Conservation (phyloP, 106 monocot species). For the Chionographis japonica region DNA sequence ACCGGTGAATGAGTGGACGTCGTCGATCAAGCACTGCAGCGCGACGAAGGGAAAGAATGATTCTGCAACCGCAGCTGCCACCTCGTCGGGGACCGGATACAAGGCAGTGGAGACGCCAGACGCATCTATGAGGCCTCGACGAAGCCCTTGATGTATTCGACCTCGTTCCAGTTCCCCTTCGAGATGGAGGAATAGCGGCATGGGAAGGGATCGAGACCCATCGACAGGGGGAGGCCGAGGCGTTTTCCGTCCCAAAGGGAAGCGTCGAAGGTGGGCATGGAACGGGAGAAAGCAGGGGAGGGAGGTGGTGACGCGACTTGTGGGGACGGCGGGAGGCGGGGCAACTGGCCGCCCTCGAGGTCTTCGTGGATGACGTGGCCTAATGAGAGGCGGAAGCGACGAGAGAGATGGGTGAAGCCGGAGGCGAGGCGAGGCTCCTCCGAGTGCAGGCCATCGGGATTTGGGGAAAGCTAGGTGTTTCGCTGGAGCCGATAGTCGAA, state of each 20-base stretch:
- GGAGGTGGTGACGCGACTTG: neutral
- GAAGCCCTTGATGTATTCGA: constrained; percentile 50
- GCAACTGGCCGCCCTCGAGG: constrained; percentile 7
- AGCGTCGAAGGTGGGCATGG: neutral
- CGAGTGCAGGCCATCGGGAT: constrained; percentile 36
- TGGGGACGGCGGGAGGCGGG: constrained; percentile 7
- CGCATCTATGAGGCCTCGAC: constrained; percentile 46
- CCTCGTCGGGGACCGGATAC: constrained; percentile 50
- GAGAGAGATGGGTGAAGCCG: constrained; percentile 23
- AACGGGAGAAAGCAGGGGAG: neutral
- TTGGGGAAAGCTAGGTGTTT: neutral
- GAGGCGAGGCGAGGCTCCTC: constrained; percentile 21
- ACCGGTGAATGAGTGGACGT: constrained; percentile 58
- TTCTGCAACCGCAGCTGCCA: constrained; percentile 74
- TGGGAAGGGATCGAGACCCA: constrained; percentile 18
- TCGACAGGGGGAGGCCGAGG: constrained; percentile 27
- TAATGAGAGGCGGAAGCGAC: constrained; percentile 38
- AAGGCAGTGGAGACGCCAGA: neutral
- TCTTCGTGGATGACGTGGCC: constrained; percentile 29
- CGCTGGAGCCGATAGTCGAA: too few relatives aligned
- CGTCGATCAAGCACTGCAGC: constrained; percentile 77
- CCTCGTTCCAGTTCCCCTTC: constrained; percentile 16
- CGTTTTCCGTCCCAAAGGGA: constrained; percentile 3
- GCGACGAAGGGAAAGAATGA: constrained; percentile 64
- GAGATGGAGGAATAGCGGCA: constrained; percentile 41